Percentiles rank a stretch among this genome's conserved stretches.
Conservation (phyloP, 768 basidiomycete species). For the Mycena filopes region DNA sequence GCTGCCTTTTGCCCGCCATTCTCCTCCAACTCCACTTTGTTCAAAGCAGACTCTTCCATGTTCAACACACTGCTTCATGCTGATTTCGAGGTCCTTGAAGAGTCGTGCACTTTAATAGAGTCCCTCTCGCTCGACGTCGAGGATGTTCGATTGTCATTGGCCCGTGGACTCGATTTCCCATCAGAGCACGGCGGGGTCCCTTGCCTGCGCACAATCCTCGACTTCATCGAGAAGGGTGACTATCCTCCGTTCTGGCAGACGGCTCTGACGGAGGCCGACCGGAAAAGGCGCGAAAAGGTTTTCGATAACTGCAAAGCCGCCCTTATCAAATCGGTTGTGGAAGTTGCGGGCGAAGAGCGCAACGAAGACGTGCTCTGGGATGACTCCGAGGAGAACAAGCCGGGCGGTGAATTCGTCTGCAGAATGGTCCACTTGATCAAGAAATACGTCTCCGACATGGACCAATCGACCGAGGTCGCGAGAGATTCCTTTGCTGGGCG, state of each 20-base stretch:
- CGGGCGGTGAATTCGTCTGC: constrained; percentile 78
- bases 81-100: constrained; percentile 80
- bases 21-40: constrained; percentile 48
- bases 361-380: constrained; percentile 86
- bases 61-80: constrained; percentile 62
- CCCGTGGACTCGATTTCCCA: constrained; percentile 69
- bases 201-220: constrained; percentile 71
- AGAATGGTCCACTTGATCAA: constrained; percentile 84
- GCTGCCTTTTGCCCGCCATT: constrained; percentile 70
- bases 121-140: constrained; percentile 83
- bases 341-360: constrained; percentile 83
- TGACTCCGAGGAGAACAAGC: constrained; percentile 60
- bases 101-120: constrained; percentile 80
- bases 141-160: constrained; percentile 77
- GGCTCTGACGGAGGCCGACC: constrained; percentile 59
- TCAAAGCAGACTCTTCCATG: constrained; percentile 52
- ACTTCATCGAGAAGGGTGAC: constrained; percentile 79
- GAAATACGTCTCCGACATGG: constrained; percentile 56
- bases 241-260: constrained; percentile 76
- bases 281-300: constrained; percentile 70
- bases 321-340: constrained; percentile 86
- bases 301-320: constrained; percentile 89
- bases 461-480: constrained; percentile 37
- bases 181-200: constrained; percentile 65
- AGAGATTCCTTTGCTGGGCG: constrained; percentile 46